Evolutionary conservation across 2,329 filamentous ascomycete species (phyloP), one percentile per base, ranked within the genome.

Genomic region (Epichloe festucae): DNA sequence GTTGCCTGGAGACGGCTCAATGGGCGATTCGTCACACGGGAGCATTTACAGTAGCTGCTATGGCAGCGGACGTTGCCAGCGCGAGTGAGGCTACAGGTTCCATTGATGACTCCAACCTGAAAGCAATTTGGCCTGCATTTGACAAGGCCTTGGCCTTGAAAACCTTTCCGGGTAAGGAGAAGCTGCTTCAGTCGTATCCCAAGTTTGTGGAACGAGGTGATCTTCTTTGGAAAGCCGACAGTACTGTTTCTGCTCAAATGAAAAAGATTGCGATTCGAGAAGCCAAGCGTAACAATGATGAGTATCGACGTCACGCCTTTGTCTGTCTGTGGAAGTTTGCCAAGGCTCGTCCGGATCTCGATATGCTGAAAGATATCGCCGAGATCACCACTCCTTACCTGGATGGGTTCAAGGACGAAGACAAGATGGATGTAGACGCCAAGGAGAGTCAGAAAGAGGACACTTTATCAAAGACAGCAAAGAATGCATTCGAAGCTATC

Each of bases 21-120:
- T 98, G 93, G 93, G 82, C 83, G 2, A 78, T 97, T 52, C 93
- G 94, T 66, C 91, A 97, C 60, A 87, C 88, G 0, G 86, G 86
- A 8, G 89, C 90, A 7, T 80, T 93, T 53, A 81, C 89, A 0
- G 78, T 91, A 10, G 88, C 88, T 1, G 85, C 87, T 45, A 80
- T 85, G 51, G 77, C 89, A 12, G 74, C 74, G 19, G 81, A 85
- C 1, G 77, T 90, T 3, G 77, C 78, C 34, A 72, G 73, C 12
- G 79, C 78, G 19, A 75, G 78, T 48, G 75, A 78, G 11, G 68
- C 72, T 48, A 72, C 75, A 5, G 79, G 77, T 0, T 75, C 79
- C 43, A 79, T 88, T 50, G 79, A 77, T 54, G 73, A 76, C 17
- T 62, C 73, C 3, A 80, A 82, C 41, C 73, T 87, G 17, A 72